Conservation (phyloP, 805 yeast genomes). For the Ogataea ramenticola region DNA sequence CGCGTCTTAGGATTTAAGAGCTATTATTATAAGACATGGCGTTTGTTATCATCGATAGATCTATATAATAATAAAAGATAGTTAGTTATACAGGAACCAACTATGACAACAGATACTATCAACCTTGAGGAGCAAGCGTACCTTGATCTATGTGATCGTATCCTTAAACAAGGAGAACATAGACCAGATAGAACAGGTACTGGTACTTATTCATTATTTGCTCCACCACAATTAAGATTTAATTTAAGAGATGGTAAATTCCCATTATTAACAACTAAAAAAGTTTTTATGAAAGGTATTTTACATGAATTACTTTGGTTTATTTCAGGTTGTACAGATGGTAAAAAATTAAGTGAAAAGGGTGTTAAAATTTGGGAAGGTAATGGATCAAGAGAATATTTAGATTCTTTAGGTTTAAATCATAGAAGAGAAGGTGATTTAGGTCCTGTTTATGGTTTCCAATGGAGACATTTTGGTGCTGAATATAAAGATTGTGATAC, state of each 20-base stretch:
- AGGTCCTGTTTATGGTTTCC: conserved; percentile 98
- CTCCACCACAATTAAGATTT: conserved; percentile 93
- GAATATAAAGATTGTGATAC: conserved; percentile 79
- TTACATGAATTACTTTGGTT: conserved; percentile 92
- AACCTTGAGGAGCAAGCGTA: conserved; percentile 77
- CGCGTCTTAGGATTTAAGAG: no score
- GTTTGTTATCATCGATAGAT: no score
- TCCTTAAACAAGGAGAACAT: conserved; percentile 78
- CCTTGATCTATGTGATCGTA: conserved; percentile 69
- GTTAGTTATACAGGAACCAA: no score
- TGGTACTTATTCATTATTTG: conserved; percentile 85
- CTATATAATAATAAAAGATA: no score
- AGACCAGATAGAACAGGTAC: conserved; percentile 98
- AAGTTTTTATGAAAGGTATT: conserved; percentile 83
- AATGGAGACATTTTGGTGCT: conserved; percentile 99
- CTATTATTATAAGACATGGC: no score
- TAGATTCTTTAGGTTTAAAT: conserved; percentile 75
- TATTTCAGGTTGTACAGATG: conserved; percentile 83
- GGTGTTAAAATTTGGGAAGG: conserved; percentile 99
- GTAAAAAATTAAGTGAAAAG: conserved; percentile 63
- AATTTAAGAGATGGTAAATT: conserved; percentile 62
- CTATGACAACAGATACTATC: not conserved
- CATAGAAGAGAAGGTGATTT: conserved; percentile 87
- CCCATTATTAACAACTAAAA: conserved; percentile 90
- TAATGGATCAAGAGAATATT: conserved; percentile 86